Base-by-base conservation (phyloP, 2,329 filamentous ascomycete species). In the Colletotrichum gloeosporioides region DNA sequence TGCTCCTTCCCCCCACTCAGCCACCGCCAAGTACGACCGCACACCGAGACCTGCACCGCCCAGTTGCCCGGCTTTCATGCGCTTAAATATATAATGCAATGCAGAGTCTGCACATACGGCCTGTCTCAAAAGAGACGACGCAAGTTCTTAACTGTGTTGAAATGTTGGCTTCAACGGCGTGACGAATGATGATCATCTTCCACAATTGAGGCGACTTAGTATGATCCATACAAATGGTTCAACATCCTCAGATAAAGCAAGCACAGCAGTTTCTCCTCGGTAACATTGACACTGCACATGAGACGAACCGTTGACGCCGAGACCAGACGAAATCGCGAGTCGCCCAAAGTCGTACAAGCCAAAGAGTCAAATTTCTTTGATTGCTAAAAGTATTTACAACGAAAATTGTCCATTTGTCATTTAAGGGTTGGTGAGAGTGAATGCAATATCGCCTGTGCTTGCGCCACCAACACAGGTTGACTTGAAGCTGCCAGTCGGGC, bases 401-500 rank as follows among this genome's bases (percentile, higher is more conserved):
- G n/a, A 62, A 62, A 13, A 15, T 9, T 12, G 8, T n/a, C 16
- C 31, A 32, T 22, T n/a, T 34, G 29, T 6, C 31, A 31, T 27
- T 12, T 12, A 72, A 13, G 70, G 70, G 34, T 67, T 72, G 18
- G 25, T 27, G 6, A 88, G 82, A 39, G 80, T 83, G 75, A 90
- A 89, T 61, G 79, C 81, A 6, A 89, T 85, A 77, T 89, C 83
- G 31, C 88, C 88, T 29, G 77, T 83, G 65, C 84, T 87, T 39
- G 87, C 88, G 9, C 87, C 89, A 8, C 89, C 88, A 5, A 85
- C 79, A 79, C 89, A 90, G 2, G 85, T 86, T 25, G 82, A 87
- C 44, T 81, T 83, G 80, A 90, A 84, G 75, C 86, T 88, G 18
- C 88, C 88, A 7, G 85, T 87, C 18, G 88, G 88, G 80, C 89